Evolutionary conservation across 2,329 filamentous ascomycete species (phyloP).

Genomic region (Endothia cerciana): DNA sequence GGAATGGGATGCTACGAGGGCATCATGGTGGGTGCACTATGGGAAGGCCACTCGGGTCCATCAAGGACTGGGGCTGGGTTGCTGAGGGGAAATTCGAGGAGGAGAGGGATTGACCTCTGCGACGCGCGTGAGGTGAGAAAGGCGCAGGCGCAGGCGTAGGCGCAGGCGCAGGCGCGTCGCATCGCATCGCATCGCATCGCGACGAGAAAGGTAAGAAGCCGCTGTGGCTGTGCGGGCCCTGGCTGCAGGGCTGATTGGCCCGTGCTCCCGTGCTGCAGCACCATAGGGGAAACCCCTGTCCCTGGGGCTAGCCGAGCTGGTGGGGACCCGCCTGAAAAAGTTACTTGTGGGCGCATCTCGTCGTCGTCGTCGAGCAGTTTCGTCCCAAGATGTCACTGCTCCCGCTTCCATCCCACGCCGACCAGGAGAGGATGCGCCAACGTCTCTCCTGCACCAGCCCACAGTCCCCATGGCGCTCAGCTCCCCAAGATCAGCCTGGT

Average conservation of each 20-base stretch:
- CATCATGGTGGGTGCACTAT: slow-evolving; percentile 2
- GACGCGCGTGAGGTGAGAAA: neutral
- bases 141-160: too few relatives aligned
- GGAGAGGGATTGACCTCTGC: neutral
- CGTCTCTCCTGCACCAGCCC: slow-evolving; percentile 7
- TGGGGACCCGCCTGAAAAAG: slow-evolving; percentile 28
- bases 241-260: neutral
- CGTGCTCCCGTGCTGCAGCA: too few relatives aligned
- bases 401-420: neutral
- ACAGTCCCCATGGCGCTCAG: slow-evolving; percentile 40
- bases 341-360: slow-evolving; percentile 18
- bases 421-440: slow-evolving; percentile 26
- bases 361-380: slow-evolving; percentile 10
- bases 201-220: neutral
- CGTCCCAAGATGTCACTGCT: slow-evolving; percentile 8
- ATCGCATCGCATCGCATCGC: neutral
- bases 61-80: neutral
- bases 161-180: slow-evolving; percentile 1
- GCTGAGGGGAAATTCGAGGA: slow-evolving; percentile 1
- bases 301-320: neutral
- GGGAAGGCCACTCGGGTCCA: neutral
- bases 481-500: slow-evolving; percentile 38
- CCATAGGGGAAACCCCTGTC: too few relatives aligned
- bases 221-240: neutral
- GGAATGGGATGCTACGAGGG: neutral